Base-by-base conservation (phyloP, 805 yeast species). In the Candida oleophila region DNA sequence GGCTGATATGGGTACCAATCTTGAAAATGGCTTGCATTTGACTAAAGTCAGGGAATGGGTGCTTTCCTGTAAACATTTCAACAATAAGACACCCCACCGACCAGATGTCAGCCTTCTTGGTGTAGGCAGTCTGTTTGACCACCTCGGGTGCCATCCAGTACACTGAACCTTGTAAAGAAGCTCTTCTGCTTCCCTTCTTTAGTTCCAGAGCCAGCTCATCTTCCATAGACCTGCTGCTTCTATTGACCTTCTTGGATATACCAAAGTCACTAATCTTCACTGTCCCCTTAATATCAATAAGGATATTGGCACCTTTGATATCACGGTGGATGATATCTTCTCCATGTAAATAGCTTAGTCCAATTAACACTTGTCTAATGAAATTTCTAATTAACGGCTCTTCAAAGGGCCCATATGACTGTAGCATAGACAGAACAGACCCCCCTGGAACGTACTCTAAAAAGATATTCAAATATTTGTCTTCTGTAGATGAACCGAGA, bases 131-230 rank as follows among this genome's bases (percentile, higher is more conserved):
- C 60, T 91, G 97, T 57, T 90, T 89, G 15, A 94, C 98, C 7
- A 94, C 98, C 62, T 94, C 99, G 0, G 99, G 99, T 0, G 99
- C 98, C 99, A 94, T 94, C 98, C 99, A 94, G 61, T 85, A 94
- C 0, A 92, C 74, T 47, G 96, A 89, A 0, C 99, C 99, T 65
- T 92, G 97, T 44, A 89, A 68, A 0, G 96, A 89, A 1, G 88
- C 91, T 38, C 97, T 78, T 46, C 74, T 64, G 12, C 71, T 62
- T n/a, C 65, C 59, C 54, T 66, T 67, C 32, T 60, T 60, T 20
- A 36, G 8, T 14, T 36, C 39, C 19, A 15, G 39, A 15, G 43
- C 52, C 38, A 53, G 57, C 35, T 63, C 68, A 40, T 57, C 62
- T 35, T 58, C 63, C 14, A 51, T 52, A 19, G 49, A 51, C 21